These are phyloP conservation scores for Camelina neglecta DNA, from an alignment of 345 rosid genomes.

Conservation along the genomic window DNA sequence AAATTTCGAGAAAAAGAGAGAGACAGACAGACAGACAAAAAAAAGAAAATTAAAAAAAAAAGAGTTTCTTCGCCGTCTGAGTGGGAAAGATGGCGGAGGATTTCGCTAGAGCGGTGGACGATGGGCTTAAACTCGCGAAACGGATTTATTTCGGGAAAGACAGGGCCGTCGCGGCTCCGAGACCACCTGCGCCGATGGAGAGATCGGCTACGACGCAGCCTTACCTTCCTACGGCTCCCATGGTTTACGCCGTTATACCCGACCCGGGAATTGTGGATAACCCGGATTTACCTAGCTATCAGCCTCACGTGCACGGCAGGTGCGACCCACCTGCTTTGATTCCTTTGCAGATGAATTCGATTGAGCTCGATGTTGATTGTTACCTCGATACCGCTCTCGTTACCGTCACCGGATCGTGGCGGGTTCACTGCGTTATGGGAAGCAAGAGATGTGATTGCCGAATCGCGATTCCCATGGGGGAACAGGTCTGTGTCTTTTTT, in stretches of 20 bases:
- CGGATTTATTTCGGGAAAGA: slow-evolving; percentile 85
- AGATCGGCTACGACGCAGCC: slow-evolving; percentile 42
- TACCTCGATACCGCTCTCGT: slow-evolving; percentile 69
- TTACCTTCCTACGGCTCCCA: slow-evolving; percentile 73
- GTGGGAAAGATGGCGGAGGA: slow-evolving; percentile 65
- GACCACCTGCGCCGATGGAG: slow-evolving; percentile 65
- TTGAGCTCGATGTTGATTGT: slow-evolving; percentile 68
- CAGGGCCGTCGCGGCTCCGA: slow-evolving; percentile 71
- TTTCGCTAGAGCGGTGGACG: slow-evolving; percentile 76
- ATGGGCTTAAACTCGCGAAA: slow-evolving; percentile 77
- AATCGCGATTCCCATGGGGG: slow-evolving; percentile 87
- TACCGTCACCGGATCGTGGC: slow-evolving; percentile 68
- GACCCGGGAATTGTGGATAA: slow-evolving; percentile 89
- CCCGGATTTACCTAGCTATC: slow-evolving; percentile 94
- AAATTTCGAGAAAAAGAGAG: background rate
- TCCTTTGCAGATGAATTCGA: slow-evolving; percentile 81
- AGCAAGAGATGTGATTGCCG: slow-evolving; percentile 86
- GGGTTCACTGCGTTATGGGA: slow-evolving; percentile 93
- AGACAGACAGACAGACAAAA: background rate
- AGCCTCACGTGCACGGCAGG: slow-evolving; percentile 93
- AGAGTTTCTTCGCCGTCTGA: slow-evolving; percentile 38
- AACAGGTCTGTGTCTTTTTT: slow-evolving; percentile 56
- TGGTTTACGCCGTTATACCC: slow-evolving; percentile 80
- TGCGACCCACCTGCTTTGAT: slow-evolving; percentile 91
- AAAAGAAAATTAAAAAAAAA: no score